Base-by-base conservation (phyloP, 2,329 filamentous ascomycete species). In the Venturia asperata region DNA sequence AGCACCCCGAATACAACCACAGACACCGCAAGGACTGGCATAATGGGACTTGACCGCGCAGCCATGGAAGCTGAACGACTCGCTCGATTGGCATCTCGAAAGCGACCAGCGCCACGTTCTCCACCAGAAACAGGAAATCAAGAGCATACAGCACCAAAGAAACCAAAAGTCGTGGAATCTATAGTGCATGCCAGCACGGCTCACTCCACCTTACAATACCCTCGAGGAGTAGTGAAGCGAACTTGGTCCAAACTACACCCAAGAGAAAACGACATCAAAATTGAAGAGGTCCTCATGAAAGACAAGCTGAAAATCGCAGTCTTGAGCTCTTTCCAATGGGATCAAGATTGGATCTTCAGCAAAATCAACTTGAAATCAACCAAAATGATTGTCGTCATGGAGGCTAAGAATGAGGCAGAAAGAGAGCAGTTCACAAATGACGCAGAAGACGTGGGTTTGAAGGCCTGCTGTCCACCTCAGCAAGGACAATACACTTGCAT, bases 61-160 rank as follows among this genome's bases (percentile, higher is more conserved):
- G 83, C 85, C 63, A 94, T 96, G 91, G 93, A 97, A 74, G 81
- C 87, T 70, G 91, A 95, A 73, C 86, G 93, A 49, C 81, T 96
- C 17, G 87, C 85, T 27, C 83, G 92, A 69, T 74, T 86, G 24
- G 81, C 77, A 47, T 81, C 80, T 43, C 78, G 81, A 55, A 90
- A 92, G 74, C 82, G 85, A 43, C 82, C 84, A 73, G 72, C 76
- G 10, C 80, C 79, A 2, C 71, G 75, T 11, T 77, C 77, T 49
- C 77, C 72, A 68, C 74, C 71, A 69, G 64, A 34, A 67, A 68
- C 68, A 43, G 58, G 67, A 43, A 69, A 69, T 34, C 74, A 73
- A 52, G 72, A 70, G 55, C 42, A 72, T 6, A 68, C 68, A 39
- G 60, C 56, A 6, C 30, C 42, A 3, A 67, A 61, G 61, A 66